Percentiles rank a stretch among this genome's conserved stretches.
These are phyloP conservation scores for Vitis riparia DNA, from an alignment of 164 flowering plant species.

Conservation along the genomic window DNA sequence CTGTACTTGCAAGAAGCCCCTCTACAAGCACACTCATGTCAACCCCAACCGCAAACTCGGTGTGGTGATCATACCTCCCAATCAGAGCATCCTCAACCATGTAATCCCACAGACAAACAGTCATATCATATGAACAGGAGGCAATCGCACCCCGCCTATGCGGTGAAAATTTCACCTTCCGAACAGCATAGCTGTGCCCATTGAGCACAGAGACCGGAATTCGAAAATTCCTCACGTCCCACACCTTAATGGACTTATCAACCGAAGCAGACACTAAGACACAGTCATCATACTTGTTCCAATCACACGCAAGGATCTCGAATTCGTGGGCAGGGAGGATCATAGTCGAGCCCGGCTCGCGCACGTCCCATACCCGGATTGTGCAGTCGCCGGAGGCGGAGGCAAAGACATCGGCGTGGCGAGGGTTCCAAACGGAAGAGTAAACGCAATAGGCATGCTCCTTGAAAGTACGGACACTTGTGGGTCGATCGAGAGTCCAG, in stretches of 20 bases:
- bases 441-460: conserved; percentile 95
- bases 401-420: conserved; percentile 87
- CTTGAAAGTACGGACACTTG: conserved; percentile 76
- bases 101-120: conserved; percentile 88
- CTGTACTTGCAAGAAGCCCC: conserved; percentile 88
- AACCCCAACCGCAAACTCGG: conserved; percentile 92
- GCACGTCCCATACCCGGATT: conserved; percentile 84
- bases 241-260: conserved; percentile 75
- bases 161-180: conserved; percentile 87
- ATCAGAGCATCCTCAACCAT: conserved; percentile 81
- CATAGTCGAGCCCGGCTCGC: conserved; percentile 80
- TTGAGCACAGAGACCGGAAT: conserved; percentile 62
- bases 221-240: conserved; percentile 86
- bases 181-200: conserved; percentile 82
- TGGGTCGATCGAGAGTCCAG: conserved; percentile 77
- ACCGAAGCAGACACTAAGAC: conserved; percentile 69
- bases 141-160: conserved; percentile 56
- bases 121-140: conserved; percentile 93
- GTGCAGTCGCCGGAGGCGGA: conserved; percentile 97
- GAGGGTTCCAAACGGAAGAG: conserved; percentile 81
- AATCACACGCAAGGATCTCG: conserved; percentile 80
- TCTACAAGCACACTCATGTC: conserved; percentile 98
- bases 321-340: conserved; percentile 77
- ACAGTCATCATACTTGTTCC: conserved; percentile 93
- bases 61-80: conserved; percentile 88